Evolutionary conservation across 257 asterid genomes (phyloP).

Genomic region (Jasminum sambac): DNA sequence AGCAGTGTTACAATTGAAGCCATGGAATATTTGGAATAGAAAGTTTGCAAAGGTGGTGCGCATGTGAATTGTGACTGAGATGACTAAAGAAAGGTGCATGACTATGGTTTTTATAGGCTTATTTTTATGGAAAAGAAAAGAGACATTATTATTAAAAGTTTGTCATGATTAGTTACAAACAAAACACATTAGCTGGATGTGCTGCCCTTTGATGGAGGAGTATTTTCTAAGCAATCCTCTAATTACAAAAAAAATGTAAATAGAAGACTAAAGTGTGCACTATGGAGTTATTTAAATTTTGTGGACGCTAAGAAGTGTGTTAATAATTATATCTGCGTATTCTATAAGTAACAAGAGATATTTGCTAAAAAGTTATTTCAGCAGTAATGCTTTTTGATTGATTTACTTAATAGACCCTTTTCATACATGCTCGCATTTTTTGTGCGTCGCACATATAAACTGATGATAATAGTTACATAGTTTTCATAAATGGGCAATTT

Average conservation of each 20-base stretch:
- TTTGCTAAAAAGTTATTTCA: too few species aligned
- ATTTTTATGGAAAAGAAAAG: background rate
- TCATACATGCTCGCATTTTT: too few species aligned
- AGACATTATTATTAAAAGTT: conserved; percentile 1
- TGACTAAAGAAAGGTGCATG: background rate
- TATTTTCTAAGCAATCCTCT: conserved; percentile 33
- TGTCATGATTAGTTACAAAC: background rate
- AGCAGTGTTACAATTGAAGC: conserved; percentile 10
- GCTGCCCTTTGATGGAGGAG: conserved; percentile 27
- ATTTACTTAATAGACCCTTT: too few species aligned
- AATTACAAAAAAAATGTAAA: background rate
- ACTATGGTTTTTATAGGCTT: background rate
- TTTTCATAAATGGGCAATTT: background rate
- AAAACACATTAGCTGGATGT: conserved; percentile 20
- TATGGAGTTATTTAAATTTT: too few species aligned
- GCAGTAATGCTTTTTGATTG: too few species aligned
- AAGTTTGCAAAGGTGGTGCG: background rate
- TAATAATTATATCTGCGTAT: too few species aligned
- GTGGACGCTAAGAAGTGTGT: too few species aligned
- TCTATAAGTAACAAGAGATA: too few species aligned
- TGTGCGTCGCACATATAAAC: background rate
- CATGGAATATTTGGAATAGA: conserved; percentile 4
- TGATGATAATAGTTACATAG: too few species aligned
- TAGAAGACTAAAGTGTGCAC: too few species aligned
- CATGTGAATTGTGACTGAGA: background rate